Evolutionary conservation across 2,329 filamentous ascomycete species (phyloP).

Genomic region (Fusarium avenaceum): DNA sequence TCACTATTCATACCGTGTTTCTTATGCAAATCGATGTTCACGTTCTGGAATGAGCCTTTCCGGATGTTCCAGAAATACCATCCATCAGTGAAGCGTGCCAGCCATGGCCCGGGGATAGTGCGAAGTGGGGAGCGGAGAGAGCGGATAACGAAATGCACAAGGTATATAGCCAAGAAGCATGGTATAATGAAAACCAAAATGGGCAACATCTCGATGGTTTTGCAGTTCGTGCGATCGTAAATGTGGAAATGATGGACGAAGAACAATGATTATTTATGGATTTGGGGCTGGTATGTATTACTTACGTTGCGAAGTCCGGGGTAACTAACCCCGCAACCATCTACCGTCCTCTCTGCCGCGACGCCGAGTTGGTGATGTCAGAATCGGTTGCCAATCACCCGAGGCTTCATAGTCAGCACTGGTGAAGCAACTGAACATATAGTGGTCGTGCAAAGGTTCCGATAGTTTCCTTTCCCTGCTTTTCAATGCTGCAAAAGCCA

Average conservation of each 20-base stretch:
- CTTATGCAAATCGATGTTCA: conserved; percentile 11
- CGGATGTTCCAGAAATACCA: conserved; percentile 27
- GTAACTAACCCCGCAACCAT: no score
- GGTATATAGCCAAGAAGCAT: neutral
- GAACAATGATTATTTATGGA: no score
- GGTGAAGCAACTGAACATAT: no score
- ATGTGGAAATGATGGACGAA: neutral
- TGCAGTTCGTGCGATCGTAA: neutral
- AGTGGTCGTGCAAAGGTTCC: no score
- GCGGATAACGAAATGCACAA: neutral
- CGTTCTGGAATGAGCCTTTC: conserved; percentile 17
- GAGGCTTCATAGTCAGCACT: no score
- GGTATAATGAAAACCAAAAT: neutral
- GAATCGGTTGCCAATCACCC: no score
- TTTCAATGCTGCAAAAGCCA: no score
- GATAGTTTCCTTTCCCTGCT: no score
- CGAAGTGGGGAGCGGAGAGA: conserved; percentile 4
- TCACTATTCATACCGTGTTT: conserved; percentile 11
- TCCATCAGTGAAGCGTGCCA: conserved; percentile 7
- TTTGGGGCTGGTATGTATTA: no score
- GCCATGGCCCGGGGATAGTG: neutral
- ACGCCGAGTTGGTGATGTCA: no score
- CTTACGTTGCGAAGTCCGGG: no score
- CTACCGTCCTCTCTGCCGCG: no score
- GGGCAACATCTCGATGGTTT: neutral